Evolutionary conservation across 2,329 filamentous ascomycete genomes (phyloP).

Genomic region (Salinomyces thailandicus): DNA sequence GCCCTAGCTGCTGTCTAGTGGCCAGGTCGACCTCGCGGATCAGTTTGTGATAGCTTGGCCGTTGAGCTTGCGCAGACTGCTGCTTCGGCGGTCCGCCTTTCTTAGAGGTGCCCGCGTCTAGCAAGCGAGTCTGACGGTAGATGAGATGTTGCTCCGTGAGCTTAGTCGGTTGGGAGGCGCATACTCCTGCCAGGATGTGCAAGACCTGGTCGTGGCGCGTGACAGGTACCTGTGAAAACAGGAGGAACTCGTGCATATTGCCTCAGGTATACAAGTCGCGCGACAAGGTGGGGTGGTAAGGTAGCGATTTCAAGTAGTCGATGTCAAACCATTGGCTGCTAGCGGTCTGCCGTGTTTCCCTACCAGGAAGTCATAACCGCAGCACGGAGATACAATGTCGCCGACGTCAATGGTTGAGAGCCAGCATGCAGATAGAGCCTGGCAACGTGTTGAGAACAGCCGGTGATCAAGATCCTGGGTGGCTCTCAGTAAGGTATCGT

Average conservation of each 20-base stretch:
- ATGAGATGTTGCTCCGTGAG: constrained; percentile 46
- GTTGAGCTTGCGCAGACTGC: constrained; percentile 10
- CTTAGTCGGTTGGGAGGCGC: constrained; percentile 49
- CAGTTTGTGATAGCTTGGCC: constrained; percentile 15
- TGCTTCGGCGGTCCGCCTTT: constrained; percentile 8
- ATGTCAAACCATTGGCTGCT: no score
- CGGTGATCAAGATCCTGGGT: no score
- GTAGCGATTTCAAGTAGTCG: no score
- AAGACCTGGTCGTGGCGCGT: constrained; percentile 50
- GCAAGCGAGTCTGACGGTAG: constrained; percentile 42
- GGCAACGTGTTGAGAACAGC: no score
- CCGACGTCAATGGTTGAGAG: no score
- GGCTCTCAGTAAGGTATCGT: no score
- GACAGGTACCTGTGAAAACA: constrained; percentile 49
- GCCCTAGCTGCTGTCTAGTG: constrained; percentile 4
- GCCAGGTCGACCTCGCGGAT: constrained; percentile 10
- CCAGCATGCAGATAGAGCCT: no score
- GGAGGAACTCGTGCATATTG: constrained; percentile 52
- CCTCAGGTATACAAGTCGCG: no score
- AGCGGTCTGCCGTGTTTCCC: no score
- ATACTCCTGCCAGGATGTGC: constrained; percentile 50
- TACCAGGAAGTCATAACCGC: no score
- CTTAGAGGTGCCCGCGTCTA: constrained; percentile 11
- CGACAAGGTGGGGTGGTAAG: no score
- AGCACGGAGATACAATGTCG: no score